Evolutionary conservation across 306 rosid species (phyloP), one percentile per base, ranked within the genome.

Genomic region (Acacia acuminata): DNA sequence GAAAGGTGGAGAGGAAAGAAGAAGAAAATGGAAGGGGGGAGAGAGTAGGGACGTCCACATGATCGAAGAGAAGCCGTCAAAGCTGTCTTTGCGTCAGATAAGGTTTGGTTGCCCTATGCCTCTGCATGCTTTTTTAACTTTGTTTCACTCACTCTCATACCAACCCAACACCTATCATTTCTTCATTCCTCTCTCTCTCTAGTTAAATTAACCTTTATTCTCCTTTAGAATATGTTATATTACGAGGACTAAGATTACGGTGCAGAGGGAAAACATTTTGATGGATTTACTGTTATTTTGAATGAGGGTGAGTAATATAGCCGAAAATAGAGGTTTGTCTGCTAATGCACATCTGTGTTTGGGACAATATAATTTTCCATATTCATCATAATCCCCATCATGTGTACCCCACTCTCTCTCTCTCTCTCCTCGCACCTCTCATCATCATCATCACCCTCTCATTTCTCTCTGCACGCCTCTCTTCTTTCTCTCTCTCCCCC

Each of bases 381-480:
- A 8, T 34, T 63, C 34, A 82, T 77, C 65, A 73, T 75, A 7
- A 53, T 53, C 20, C 38, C 76, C 79, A 48, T 48, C 71, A 19
- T 71, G 22, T 76, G 78, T 73, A n/a, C 83, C 81, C 87, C 85
- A 36, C 70, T 30, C 79, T 86, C 83, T 80, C 25, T 81, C 80
- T 83, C 84, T 83, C 84, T 76, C 80, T 56, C 77, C 80, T 82
- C 73, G 55, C 80, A 65, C 85, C 85, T 24, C 82, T 68, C 77
- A 86, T 69, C 50, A 40, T 32, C 71, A 65, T 69, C 50, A 69
- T 76, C 77, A 82, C 75, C 90, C 75, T 77, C 82, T 84, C 84
- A 73, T 85, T 47, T 73, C 79, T 80, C 85, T 53, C 80, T 36
- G 65, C 91, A 86, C 87, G 86, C 91, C 75, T 22, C 71, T 58